Base-by-base conservation (phyloP, 2,329 filamentous ascomycete genomes). In the Colletotrichum sp. region DNA sequence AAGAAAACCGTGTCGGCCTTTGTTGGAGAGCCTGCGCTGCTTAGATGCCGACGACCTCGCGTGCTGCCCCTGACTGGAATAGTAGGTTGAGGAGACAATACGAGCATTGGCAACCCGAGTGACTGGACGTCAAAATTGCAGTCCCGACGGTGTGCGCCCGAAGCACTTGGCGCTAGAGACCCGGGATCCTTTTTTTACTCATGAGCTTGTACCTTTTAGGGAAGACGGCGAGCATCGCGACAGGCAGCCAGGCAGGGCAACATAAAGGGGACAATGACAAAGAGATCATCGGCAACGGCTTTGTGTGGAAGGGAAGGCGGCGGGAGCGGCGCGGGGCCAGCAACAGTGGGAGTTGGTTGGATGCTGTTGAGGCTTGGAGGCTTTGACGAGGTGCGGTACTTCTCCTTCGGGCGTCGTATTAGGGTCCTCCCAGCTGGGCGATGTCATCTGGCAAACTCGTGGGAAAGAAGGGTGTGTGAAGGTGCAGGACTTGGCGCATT, bases 71-170 rank as follows among this genome's bases (percentile, higher is more conserved):
- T 73, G 69, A 58, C 63, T 34, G 43, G 62, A 59, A 2, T 14
- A 59, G 61, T 36, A 30, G 26, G 32, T 38, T 38, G 32, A 13
- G 56, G 43, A 7, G 13, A 69, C 12, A 64, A 75, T 73, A 75
- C 69, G 69, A 75, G 73, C 69, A 73, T 63, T 75, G 73, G 63
- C 73, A 56, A 58, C 30, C 63, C 62, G 36, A 68, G 32, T 59
- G 32, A 30, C 69, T 75, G 69, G 63, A 73, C 52, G 63, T 68
- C 63, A 75, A 75, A 64, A 68, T 73, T 75, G 63, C 69, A 75
- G 73, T 75, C 18, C 73, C 48, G 21, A 24, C 24, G 73, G 69
- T 73, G 63, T 75, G 64, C 56, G 69, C 73, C 69, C 43, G 48
- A 56, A 12, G 56, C 14, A 64, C 69, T 73, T 64, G 69, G 73